These are phyloP conservation scores for Tuber brumale DNA, from an alignment of 495 filamentous ascomycete genomes.

Conservation along the genomic window DNA sequence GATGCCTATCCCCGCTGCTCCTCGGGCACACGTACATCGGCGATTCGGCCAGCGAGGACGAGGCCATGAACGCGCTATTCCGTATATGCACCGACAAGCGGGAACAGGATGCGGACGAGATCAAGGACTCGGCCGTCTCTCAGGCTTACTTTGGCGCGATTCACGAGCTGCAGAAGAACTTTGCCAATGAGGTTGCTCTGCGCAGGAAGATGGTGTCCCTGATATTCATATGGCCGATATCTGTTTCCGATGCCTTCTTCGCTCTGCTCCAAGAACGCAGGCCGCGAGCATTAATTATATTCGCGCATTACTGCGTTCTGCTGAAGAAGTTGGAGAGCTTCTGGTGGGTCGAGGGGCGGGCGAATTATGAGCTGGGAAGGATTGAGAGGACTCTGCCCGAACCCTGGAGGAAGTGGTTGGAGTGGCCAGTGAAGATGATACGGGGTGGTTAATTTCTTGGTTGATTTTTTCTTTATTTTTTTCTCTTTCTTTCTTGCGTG, in stretches of 20 bases:
- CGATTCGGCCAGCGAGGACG: slow-evolving; percentile 3
- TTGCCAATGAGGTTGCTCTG: slow-evolving; percentile 7
- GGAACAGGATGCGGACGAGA: slow-evolving; percentile 28
- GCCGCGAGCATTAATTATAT: slow-evolving; percentile 44
- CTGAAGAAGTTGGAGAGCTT: slow-evolving; percentile 38
- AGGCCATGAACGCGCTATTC: slow-evolving; percentile 11
- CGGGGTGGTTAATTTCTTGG: slow-evolving; percentile 7
- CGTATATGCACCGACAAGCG: slow-evolving; percentile 33
- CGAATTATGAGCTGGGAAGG: slow-evolving; percentile 41
- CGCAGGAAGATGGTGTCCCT: slow-evolving; percentile 7
- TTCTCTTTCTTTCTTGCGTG: slow-evolving; percentile 2
- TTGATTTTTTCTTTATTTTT: neutral
- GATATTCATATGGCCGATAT: slow-evolving; percentile 44
- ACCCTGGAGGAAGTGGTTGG: slow-evolving; percentile 42
- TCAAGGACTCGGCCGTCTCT: slow-evolving; percentile 33
- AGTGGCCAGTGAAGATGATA: slow-evolving; percentile 38
- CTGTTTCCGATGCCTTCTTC: slow-evolving; percentile 39
- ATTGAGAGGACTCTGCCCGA: slow-evolving; percentile 40
- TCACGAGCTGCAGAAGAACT: slow-evolving; percentile 24
- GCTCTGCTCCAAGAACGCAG: slow-evolving; percentile 38
- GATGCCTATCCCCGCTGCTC: slow-evolving; percentile 19
- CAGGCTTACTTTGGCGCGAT: slow-evolving; percentile 32
- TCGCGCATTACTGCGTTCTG: slow-evolving; percentile 45
- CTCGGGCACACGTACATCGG: neutral
- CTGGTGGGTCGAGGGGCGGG: slow-evolving; percentile 44